Base-by-base conservation (phyloP, 257 asterid species). In the Orobanche coerulescens region DNA sequence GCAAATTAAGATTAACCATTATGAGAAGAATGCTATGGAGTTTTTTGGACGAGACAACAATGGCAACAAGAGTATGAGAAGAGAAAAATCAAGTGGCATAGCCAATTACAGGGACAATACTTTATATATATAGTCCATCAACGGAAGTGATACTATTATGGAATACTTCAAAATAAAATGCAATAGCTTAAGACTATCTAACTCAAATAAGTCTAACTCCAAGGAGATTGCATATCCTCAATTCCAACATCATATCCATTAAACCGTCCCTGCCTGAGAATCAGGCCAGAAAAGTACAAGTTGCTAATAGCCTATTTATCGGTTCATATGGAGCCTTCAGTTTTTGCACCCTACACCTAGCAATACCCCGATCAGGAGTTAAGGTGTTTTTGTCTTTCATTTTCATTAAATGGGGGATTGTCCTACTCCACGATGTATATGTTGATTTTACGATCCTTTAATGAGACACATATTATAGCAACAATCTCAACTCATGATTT, bases 311-410 rank as follows among this genome's bases (percentile, higher is more conserved):
- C 57, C 44, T 26, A 18, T 43, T 14, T 43, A 25, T 46, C 7
- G 60, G 22, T 44, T 20, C 55, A 36, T 11, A 33, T 22, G 40
- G 47, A 30, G 39, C 66, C 52, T 67, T 22, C 28, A 43, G 62
- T 53, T 47, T 36, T 16, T 25, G n/a, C n/a, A n/a, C n/a, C n/a
- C n/a, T n/a, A n/a, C n/a, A n/a, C n/a, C n/a, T n/a, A n/a, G n/a
- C n/a, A n/a, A n/a, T n/a, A n/a, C n/a, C n/a, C n/a, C n/a, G n/a
- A n/a, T n/a, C n/a, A n/a, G n/a, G n/a, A n/a, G n/a, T n/a, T n/a
- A n/a, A n/a, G n/a, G n/a, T n/a, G n/a, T n/a, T n/a, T n/a, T n/a
- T n/a, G n/a, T n/a, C n/a, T n/a, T n/a, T n/a, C 37, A 13, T 11
- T 28, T 23, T 4, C 6, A 23, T 47, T 26, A 69, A 52, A 28